These are phyloP conservation scores for Amesomyces nigricolor DNA, from an alignment of 2,329 filamentous ascomycete species.

Conservation along the genomic window DNA sequence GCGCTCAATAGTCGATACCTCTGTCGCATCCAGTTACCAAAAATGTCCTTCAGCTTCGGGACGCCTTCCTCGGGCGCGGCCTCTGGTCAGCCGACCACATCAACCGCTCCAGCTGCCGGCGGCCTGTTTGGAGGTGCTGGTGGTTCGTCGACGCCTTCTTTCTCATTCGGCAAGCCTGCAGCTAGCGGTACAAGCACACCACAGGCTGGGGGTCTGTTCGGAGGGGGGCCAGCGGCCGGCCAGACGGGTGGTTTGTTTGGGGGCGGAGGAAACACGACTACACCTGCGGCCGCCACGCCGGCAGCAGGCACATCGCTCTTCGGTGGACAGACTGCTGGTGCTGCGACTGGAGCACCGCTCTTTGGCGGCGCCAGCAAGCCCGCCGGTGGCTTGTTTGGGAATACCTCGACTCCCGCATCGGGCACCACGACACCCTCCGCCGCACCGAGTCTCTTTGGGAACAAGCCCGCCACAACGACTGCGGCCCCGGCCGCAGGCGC, in stretches of 20 bases:
- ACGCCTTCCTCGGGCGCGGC: conserved; percentile 21
- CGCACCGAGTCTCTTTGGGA: conserved; percentile 10
- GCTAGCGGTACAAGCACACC: conserved; percentile 15
- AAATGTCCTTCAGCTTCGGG: conserved; percentile 27
- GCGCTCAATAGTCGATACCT: neutral
- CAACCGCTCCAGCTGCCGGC: conserved; percentile 23
- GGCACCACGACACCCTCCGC: conserved; percentile 10
- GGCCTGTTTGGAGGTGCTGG: conserved; percentile 27
- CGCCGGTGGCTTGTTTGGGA: conserved; percentile 16
- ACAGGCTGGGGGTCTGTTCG: conserved; percentile 21
- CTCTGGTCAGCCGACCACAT: conserved; percentile 22
- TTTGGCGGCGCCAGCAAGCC: conserved; percentile 28
- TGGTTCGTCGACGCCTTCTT: conserved; percentile 30
- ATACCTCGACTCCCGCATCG: conserved; percentile 16
- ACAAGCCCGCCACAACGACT: conserved; percentile 15
- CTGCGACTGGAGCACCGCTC: conserved; percentile 16
- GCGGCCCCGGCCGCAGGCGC: conserved; percentile 19
- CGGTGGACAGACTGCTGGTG: conserved; percentile 19
- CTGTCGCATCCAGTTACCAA: neutral
- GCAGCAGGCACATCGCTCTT: conserved; percentile 31
- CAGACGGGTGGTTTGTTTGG: conserved; percentile 33
- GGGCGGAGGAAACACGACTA: conserved; percentile 26
- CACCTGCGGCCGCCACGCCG: conserved; percentile 21
- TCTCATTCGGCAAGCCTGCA: conserved; percentile 27
- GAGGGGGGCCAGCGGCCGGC: conserved; percentile 15